Percentiles rank a stretch among this genome's conserved stretches.
Evolutionary conservation across 768 basidiomycete species (phyloP).

Genomic region (Strobilomyces dryophilus): DNA sequence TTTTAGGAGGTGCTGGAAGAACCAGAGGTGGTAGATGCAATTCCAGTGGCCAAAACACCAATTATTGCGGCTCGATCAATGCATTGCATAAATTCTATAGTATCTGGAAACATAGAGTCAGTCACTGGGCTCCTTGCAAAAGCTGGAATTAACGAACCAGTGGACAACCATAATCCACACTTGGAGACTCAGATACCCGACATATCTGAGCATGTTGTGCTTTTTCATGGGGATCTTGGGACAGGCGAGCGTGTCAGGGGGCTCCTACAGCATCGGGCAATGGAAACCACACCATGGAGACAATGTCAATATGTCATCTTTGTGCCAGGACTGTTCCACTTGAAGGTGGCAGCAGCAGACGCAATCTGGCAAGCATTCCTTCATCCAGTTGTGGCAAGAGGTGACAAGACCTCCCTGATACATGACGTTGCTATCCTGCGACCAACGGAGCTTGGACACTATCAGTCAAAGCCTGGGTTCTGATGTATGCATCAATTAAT

Average conservation of each 20-base stretch:
- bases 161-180: not conserved
- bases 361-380: constrained; percentile 15
- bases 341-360: constrained; percentile 31
- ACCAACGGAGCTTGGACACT: constrained; percentile 31
- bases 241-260: not conserved
- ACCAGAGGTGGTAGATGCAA: not conserved
- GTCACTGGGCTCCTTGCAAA: not conserved
- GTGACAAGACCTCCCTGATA: constrained; percentile 15
- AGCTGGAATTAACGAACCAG: too few species aligned
- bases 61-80: not conserved
- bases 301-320: constrained; percentile 33
- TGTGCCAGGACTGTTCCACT: constrained; percentile 32
- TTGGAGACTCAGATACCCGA: not conserved
- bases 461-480: constrained; percentile 33
- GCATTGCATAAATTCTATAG: not conserved
- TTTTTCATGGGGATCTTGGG: not conserved
- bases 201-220: not conserved
- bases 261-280: not conserved
- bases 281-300: constrained; percentile 19
- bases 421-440: constrained; percentile 19
- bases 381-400: not conserved
- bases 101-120: not conserved
- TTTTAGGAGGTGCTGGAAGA: not conserved
- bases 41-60: not conserved
- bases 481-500: constrained; percentile 35